These are phyloP conservation scores for Papiliotrema nemorosa DNA, from an alignment of 1,284 basidiomycete genomes.

Conservation along the genomic window DNA sequence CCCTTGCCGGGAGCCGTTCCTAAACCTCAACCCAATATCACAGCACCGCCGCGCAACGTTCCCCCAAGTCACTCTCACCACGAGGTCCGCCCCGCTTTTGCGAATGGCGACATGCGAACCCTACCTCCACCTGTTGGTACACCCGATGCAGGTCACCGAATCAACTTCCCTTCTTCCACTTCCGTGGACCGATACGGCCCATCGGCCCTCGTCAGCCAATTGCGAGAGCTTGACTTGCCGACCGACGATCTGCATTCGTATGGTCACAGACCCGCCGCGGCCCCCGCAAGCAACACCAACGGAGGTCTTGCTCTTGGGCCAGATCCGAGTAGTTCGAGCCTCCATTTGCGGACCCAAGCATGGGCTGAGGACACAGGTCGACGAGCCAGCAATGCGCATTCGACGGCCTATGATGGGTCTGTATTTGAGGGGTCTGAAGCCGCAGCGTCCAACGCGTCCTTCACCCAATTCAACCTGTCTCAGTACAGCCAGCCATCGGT, in stretches of 20 bases:
- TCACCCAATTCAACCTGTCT: conserved; percentile 11
- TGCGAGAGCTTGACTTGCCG: conserved; percentile 49
- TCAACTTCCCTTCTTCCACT: conserved; percentile 24
- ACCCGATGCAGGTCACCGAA: conserved; percentile 23
- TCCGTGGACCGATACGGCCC: conserved; percentile 20
- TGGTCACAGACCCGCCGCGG: conserved; percentile 30
- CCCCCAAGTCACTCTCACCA: conserved; percentile 58
- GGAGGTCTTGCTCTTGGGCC: neutral
- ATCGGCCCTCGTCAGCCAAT: conserved; percentile 47
- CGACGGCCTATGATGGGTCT: conserved; percentile 21
- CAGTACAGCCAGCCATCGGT: conserved; percentile 8
- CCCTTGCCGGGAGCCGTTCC: conserved; percentile 22
- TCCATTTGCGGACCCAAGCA: neutral
- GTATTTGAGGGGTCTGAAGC: conserved; percentile 20
- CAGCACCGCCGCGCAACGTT: conserved; percentile 57
- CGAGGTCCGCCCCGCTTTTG: conserved; percentile 34
- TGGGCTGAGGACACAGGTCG: conserved; percentile 2
- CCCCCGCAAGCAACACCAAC: conserved; percentile 4
- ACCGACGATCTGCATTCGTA: conserved; percentile 49
- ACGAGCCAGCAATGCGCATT: conserved; percentile 1
- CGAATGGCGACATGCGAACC: conserved; percentile 42
- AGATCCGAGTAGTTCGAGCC: neutral
- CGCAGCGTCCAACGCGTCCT: conserved; percentile 17
- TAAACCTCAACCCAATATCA: conserved; percentile 39
- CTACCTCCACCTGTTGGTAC: conserved; percentile 48